These are phyloP conservation scores for Echinochloa phyllopogon DNA, from an alignment of 176 grass and related monocot species.

Conservation along the genomic window DNA sequence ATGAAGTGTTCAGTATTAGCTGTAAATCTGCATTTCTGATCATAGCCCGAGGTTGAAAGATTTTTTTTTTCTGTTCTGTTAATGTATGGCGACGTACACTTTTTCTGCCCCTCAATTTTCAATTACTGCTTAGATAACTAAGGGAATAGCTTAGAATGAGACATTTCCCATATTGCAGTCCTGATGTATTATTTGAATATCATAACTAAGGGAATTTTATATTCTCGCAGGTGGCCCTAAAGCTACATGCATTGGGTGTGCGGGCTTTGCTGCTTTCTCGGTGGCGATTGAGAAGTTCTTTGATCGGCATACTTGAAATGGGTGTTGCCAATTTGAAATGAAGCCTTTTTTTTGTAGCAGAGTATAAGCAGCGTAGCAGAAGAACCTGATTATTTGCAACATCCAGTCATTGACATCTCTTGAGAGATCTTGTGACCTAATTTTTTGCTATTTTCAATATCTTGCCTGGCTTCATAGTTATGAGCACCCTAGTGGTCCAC, in stretches of 20 bases:
- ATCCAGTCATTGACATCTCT: slow-evolving; percentile 35
- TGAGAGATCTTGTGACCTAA: slow-evolving; percentile 3
- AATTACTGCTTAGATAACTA: not conserved
- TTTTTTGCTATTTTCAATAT: not conserved
- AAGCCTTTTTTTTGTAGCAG: slow-evolving; percentile 40
- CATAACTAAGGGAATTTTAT: slow-evolving; percentile 7
- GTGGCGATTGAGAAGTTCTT: slow-evolving; percentile 93
- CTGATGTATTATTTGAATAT: slow-evolving; percentile 6
- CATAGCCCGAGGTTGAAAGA: not conserved
- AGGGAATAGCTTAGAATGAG: not conserved
- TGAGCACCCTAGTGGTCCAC: not conserved
- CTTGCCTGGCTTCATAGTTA: not conserved
- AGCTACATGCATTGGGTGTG: slow-evolving; percentile 85
- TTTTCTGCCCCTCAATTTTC: not conserved
- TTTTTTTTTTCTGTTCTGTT: not conserved
- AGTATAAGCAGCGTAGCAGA: slow-evolving; percentile 7
- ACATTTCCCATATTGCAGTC: not conserved
- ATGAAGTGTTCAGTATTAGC: not conserved
- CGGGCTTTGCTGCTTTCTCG: slow-evolving; percentile 93
- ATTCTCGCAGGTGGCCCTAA: slow-evolving; percentile 86
- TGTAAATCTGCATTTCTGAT: slow-evolving; percentile 26
- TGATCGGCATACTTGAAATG: slow-evolving; percentile 75
- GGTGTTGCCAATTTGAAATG: slow-evolving; percentile 2
- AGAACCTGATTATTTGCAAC: slow-evolving; percentile 7
- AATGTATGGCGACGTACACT: not conserved